Conservation (phyloP, 2,329 filamentous ascomycete species). For the Botrytis paeoniae region DNA sequence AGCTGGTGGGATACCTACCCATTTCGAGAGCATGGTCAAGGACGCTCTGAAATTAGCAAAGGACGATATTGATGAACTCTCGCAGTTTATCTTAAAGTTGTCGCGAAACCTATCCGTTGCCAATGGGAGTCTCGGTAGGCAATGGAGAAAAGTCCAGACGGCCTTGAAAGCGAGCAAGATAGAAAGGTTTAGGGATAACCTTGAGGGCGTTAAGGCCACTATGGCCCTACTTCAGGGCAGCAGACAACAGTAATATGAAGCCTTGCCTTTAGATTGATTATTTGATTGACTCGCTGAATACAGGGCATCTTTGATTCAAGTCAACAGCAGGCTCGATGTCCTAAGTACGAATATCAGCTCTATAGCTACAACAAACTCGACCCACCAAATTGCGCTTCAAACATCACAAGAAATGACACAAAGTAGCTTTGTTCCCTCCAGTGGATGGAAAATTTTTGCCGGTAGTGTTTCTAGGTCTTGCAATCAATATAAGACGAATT, state of each 20-base stretch:
- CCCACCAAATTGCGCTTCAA: neutral
- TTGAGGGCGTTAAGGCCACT: conserved; percentile 17
- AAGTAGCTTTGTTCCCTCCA: neutral
- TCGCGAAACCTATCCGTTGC: neutral
- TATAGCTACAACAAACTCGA: neutral
- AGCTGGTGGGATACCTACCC: neutral
- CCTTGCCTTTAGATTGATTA: neutral
- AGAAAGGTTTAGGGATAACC: conserved; percentile 10
- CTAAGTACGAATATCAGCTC: neutral
- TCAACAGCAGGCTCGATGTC: neutral
- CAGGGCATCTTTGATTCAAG: neutral
- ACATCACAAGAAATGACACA: neutral
- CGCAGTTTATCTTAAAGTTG: conserved; percentile 8
- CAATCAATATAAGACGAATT: neutral
- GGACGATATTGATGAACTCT: conserved; percentile 16
- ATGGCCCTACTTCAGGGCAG: conserved; percentile 17
- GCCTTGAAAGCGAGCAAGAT: conserved; percentile 21
- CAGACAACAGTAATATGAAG: neutral
- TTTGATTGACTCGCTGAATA: neutral
- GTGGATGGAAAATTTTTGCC: neutral
- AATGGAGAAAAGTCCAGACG: conserved; percentile 19
- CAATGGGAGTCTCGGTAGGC: neutral
- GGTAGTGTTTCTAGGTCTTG: neutral
- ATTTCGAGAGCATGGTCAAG: conserved; percentile 5
- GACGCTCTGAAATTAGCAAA: conserved; percentile 13